These are phyloP conservation scores for Boeremia exigua DNA, from an alignment of 2,329 filamentous ascomycete species.

Conservation along the genomic window DNA sequence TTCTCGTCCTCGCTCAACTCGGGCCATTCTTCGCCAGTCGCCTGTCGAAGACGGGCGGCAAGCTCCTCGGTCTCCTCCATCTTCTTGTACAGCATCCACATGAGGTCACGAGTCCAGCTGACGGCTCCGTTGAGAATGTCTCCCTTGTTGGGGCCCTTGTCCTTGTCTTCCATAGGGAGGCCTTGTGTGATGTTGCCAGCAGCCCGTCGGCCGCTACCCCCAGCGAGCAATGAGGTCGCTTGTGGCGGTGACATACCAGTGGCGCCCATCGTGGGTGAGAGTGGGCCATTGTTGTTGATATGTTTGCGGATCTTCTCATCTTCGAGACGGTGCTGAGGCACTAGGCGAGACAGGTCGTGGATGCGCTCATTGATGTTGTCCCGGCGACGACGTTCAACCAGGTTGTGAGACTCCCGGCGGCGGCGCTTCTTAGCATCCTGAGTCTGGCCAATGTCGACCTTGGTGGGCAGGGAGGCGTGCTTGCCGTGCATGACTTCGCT, in stretches of 20 bases:
- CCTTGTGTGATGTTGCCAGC: slow-evolving; percentile 89
- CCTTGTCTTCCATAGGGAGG: slow-evolving; percentile 92
- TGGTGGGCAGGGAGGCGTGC: slow-evolving; percentile 86
- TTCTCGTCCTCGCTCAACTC: slow-evolving; percentile 83
- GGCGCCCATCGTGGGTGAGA: slow-evolving; percentile 81
- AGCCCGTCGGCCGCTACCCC: slow-evolving; percentile 81
- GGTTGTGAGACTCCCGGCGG: slow-evolving; percentile 91
- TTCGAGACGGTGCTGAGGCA: slow-evolving; percentile 89
- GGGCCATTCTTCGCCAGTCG: slow-evolving; percentile 44
- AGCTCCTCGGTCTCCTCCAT: slow-evolving; percentile 89
- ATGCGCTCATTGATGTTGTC: slow-evolving; percentile 99
- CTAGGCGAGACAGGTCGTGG: slow-evolving; percentile 91
- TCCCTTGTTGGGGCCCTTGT: slow-evolving; percentile 98
- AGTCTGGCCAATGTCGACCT: slow-evolving; percentile 73
- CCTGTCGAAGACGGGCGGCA: slow-evolving; percentile 66
- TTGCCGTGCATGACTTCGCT: slow-evolving; percentile 89
- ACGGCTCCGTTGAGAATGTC: slow-evolving; percentile 97
- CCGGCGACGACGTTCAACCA: slow-evolving; percentile 90
- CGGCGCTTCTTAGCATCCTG: slow-evolving; percentile 94
- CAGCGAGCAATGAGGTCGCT: slow-evolving; percentile 86
- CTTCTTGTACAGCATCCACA: slow-evolving; percentile 94
- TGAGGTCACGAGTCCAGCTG: slow-evolving; percentile 94
- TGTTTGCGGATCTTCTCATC: slow-evolving; percentile 97
- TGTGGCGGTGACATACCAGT: slow-evolving; percentile 72
- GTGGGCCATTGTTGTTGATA: slow-evolving; percentile 86